Percentiles rank a stretch among this genome's conserved stretches.
phyloP scores from a whole-genome alignment of 2,329 filamentous ascomycete genomes.

The Alternaria metachromatica region DNA sequence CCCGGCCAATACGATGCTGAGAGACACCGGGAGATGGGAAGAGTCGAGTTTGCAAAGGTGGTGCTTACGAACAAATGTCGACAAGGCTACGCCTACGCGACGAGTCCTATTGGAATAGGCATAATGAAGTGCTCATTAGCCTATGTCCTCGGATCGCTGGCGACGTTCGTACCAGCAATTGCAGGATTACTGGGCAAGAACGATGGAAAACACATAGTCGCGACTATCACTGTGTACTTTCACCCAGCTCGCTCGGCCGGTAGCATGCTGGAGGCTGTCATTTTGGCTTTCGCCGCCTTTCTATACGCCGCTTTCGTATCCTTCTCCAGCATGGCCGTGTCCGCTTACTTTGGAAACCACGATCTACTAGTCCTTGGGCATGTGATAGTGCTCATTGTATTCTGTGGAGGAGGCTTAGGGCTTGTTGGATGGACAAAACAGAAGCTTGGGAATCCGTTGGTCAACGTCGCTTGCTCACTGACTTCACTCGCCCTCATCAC shows the following conservation, averaged over 20 bases:
- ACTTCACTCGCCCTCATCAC: slow-evolving; percentile 89
- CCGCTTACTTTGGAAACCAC: slow-evolving; percentile 75
- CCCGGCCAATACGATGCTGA: slow-evolving; percentile 38
- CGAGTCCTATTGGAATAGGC: slow-evolving; percentile 76
- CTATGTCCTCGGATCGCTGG: slow-evolving; percentile 84
- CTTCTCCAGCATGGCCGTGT: slow-evolving; percentile 86
- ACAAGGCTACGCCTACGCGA: slow-evolving; percentile 65
- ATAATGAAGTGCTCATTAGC: slow-evolving; percentile 92
- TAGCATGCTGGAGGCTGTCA: slow-evolving; percentile 85
- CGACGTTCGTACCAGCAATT: slow-evolving; percentile 79
- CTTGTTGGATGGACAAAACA: slow-evolving; percentile 90
- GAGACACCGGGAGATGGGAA: slow-evolving; percentile 40
- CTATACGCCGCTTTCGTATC: slow-evolving; percentile 78
- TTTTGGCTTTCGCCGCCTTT: slow-evolving; percentile 79
- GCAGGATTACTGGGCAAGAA: slow-evolving; percentile 78
- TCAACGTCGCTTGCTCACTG: slow-evolving; percentile 80
- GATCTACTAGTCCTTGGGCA: slow-evolving; percentile 76
- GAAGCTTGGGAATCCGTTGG: slow-evolving; percentile 75
- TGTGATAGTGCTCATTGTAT: slow-evolving; percentile 78
- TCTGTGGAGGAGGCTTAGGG: slow-evolving; percentile 84
- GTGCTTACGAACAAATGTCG: slow-evolving; percentile 35
- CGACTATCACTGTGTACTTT: slow-evolving; percentile 93
- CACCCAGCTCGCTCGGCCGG: slow-evolving; percentile 86
- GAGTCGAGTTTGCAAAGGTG: slow-evolving; percentile 44
- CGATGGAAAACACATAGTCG: slow-evolving; percentile 92